Base-by-base conservation (phyloP, 2,329 filamentous ascomycete genomes). In the Cyphellophora europaea region DNA sequence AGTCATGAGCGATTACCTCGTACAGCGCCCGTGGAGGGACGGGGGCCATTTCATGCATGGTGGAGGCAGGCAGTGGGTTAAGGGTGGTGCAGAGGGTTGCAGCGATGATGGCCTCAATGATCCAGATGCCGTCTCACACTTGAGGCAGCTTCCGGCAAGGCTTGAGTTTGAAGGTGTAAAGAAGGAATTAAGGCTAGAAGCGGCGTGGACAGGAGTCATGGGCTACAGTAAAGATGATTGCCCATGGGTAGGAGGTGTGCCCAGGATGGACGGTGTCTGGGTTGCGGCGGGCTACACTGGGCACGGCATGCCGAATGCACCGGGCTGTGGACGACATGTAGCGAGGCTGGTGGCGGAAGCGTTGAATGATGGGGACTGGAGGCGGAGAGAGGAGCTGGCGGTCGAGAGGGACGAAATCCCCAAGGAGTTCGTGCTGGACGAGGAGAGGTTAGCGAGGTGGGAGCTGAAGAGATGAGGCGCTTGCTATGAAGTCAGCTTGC, bases 1-100 rank as follows among this genome's bases (percentile, higher is more conserved):
- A 15, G 74, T 77, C 1, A 74, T 77, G 2, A 81, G 77, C 49
- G 79, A 82, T 41, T 83, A 82, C 53, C 74, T 82, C 65, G 71
- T 82, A 6, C 65, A 71, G 2, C 63, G 73, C 1, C 68, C 69
- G 0, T 10, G 10, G 30, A 13, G 11, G 5, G 19, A 10, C 11
- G 18, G 19, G 11, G 66, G 67, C 0, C 53, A 59, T 10, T 67
- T 82, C 17, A 56, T 82, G 18, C 77, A 81, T 11, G 77, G 78
- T 1, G 77, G 78, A 11, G 76, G 64, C 1, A 72, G 71, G 3
- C 50, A 51, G 6, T 19, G 51, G 5, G 48, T 55, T 15, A 30
- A 37, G 14, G 43, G 46, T n/a, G 50, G 50, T 32, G 53, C 77
- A 79, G 55, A 66, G 59, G 14, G 53, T 45, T 14, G 52, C 65